Base-by-base conservation (phyloP, 176 grass and related monocot species). In the Carex myosuroides region DNA sequence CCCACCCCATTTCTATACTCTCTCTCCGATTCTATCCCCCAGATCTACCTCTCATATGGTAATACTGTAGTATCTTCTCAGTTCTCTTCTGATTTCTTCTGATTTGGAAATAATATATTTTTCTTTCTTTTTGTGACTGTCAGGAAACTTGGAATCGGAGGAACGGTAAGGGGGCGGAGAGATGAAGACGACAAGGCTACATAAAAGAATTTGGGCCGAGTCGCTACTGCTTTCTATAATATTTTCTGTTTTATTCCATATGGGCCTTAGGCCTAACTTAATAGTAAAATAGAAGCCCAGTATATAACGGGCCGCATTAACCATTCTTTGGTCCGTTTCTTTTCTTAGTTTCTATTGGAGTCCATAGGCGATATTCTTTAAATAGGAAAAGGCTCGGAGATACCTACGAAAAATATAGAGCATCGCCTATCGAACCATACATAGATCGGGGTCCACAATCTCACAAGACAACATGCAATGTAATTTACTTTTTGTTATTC, bases 1-100 rank as follows among this genome's bases (percentile, higher is more conserved):
- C 86, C 86, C 91, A 93, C 50, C 86, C 90, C 93, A 90, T 93
- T 81, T 68, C 37, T 5, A 26, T 8, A 16, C 12, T 6, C 55
- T 52, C 64, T 22, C 18, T 44, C 60, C 6, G 24, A 26, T 44
- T 59, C n/a, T 63, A 42, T 8, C 21, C 79, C 64, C 39, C 79
- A 48, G 58, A 62, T 82, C 62, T 64, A 41, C 14, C 54, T 22
- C 56, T 44, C 20, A 13, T 12, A 6, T 48, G 53, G 44, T 7
- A 24, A 14, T 52, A 26, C 37, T 39, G 37, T 18, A 6, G 42
- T 46, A 21, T 66, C 13, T 37, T 48, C 30, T 12, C 65, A 69
- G 32, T 39, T 42, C 67, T n/a, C 35, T 46, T 71, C 68, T 70
- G 33, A 39, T 17, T 42, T 70, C 29, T 41, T 75, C 44, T 75